Conservation (phyloP, 2,329 filamentous ascomycete genomes). For the Colletotrichum sp. region DNA sequence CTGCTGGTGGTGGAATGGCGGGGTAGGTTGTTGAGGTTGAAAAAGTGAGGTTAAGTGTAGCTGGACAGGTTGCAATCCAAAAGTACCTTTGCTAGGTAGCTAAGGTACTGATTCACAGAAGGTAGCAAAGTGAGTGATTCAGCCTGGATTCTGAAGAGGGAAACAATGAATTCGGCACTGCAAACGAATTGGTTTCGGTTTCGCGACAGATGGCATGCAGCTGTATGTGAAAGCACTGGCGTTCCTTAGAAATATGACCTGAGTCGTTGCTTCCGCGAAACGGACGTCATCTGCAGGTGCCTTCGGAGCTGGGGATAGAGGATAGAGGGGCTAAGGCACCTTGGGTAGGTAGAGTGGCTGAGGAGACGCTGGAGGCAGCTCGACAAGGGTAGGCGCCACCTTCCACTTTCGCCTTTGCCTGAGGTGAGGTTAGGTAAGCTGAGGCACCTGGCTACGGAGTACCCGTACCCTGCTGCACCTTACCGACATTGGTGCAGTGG, state of each 20-base stretch:
- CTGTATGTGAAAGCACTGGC: neutral
- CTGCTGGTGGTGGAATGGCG: conserved; percentile 14
- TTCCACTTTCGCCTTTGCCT: neutral
- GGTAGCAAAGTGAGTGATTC: neutral
- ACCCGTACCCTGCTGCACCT: neutral
- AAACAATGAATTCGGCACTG: neutral
- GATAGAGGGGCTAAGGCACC: neutral
- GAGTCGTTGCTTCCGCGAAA: conserved; percentile 11
- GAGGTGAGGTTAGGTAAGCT: neutral
- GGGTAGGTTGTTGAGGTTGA: conserved; percentile 20
- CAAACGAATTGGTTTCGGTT: conserved; percentile 8
- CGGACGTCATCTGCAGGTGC: conserved; percentile 18
- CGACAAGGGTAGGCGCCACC: neutral
- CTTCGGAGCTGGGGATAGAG: neutral
- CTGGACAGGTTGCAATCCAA: neutral
- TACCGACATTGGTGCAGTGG: neutral
- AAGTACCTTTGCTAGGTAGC: neutral
- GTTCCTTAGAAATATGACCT: neutral
- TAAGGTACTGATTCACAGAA: neutral
- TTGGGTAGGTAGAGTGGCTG: neutral
- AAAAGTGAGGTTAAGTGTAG: conserved; percentile 20
- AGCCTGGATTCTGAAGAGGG: neutral
- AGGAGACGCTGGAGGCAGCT: neutral
- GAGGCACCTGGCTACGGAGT: neutral
- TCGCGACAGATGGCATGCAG: neutral